These are phyloP conservation scores for Eimeria zaria DNA, from an alignment of 169 alveolate genomes.

Conservation along the genomic window DNA sequence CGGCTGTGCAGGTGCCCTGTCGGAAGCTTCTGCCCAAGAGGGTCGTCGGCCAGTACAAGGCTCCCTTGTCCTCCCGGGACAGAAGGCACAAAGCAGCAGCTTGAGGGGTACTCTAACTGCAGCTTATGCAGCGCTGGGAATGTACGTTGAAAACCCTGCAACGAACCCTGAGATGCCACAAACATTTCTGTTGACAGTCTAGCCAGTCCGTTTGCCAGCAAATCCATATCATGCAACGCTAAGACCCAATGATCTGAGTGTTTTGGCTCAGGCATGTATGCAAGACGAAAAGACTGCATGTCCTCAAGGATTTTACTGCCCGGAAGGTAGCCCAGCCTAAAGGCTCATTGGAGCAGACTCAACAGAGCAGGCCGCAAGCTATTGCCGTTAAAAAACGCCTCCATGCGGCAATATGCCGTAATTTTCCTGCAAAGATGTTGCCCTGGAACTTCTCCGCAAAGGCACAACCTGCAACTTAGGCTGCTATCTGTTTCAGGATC, in stretches of 20 bases:
- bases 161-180: neutral
- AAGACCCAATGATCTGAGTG: neutral
- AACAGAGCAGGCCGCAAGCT: neutral
- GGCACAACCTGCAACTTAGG: neutral
- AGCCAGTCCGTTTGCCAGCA: neutral
- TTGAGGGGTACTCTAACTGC: neutral
- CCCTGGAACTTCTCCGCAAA: neutral
- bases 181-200: neutral
- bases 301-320: slow-evolving; percentile 68
- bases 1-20: slow-evolving; percentile 26
- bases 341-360: neutral
- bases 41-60: neutral
- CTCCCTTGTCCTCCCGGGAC: slow-evolving; percentile 41
- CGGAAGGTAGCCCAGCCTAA: slow-evolving; percentile 8
- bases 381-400: neutral
- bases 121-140: neutral
- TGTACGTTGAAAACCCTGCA: slow-evolving; percentile 23
- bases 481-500: neutral
- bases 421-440: neutral
- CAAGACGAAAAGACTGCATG: neutral
- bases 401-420: neutral
- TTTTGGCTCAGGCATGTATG: slow-evolving; percentile 35
- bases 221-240: neutral
- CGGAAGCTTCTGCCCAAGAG: slow-evolving; percentile 60
- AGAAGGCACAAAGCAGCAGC: neutral